Evolutionary conservation across 495 filamentous ascomycete genomes (phyloP), one percentile per base, ranked within the genome.

Genomic region (Neurospora sp.): DNA sequence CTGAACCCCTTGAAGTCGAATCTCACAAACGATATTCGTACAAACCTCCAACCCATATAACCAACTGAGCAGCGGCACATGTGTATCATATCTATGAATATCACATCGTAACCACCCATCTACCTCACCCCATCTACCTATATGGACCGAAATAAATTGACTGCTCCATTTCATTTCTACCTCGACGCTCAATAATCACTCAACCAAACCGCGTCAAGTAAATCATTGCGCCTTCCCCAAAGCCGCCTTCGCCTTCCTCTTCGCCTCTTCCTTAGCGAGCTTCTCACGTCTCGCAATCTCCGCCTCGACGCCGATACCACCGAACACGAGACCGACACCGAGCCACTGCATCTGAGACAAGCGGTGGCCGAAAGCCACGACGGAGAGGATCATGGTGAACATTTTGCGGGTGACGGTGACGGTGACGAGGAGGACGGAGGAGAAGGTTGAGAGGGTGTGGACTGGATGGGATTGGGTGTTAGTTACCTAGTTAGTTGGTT

Each of bases 371-470:
- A 98, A 99, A 85, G 92, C 93, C 71, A 98, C 85, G 37, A 99
- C 96, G 74, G 92, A 95, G 59, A 99, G 86, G 74, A 98, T 92
- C 96, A 99, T 99, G 73, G 94, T 98, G 79, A 98, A 87, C 96
- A 99, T 99, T 85, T 99, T 99, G 75, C 96, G 87, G 62, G 96
- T 99, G 12, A 99, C 96, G 3, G 94, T 99, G 0, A 99, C 94
- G 11, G 96, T 99, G 14, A 98, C 96, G 38, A 99, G 90, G 70
- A 98, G 86, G 72, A 99, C 86, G 10, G 91, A 94, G 41, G 93
- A 96, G 84, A 99, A 99, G 44, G 91, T 91, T 16, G 92, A 91
- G 42, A 99, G 88, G 0, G 96, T 97, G 83, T 97, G 94, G 87
- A 97, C 89, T 92, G 5, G 41, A 46, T 71, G 38, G n/a, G n/a